Conservation (phyloP, 805 yeast genomes). For the Wickerhamomyces ciferrii region DNA sequence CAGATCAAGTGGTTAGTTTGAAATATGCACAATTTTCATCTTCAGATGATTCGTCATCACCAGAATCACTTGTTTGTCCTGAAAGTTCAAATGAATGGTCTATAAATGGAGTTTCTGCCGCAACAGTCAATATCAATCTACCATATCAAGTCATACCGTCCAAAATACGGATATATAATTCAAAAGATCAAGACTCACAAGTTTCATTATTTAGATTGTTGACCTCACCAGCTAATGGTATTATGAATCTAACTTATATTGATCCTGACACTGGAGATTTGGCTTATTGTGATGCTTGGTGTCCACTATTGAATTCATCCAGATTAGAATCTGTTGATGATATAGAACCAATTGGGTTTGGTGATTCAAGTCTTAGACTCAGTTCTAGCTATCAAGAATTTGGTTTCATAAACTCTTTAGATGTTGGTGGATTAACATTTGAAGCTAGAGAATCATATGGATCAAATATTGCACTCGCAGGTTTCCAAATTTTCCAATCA, state of each 20-base stretch:
- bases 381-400: conserved; percentile 66
- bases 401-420: conserved; percentile 65
- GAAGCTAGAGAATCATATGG: conserved; percentile 70
- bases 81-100: conserved; percentile 46
- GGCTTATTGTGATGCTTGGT: conserved; percentile 77
- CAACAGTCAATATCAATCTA: conserved; percentile 60
- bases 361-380: conserved; percentile 31
- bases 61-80: conserved; percentile 44
- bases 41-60: conserved; percentile 28
- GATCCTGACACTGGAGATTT: conserved; percentile 64
- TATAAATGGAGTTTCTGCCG: conserved; percentile 40
- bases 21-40: conserved; percentile 48
- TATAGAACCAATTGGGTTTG: conserved; percentile 15
- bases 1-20: conserved; percentile 59
- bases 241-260: conserved; percentile 84
- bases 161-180: conserved; percentile 66
- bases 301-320: conserved; percentile 56
- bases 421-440: conserved; percentile 55
- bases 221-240: conserved; percentile 77
- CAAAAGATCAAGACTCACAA: conserved; percentile 37
- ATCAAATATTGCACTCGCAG: conserved; percentile 57
- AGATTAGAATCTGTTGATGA: conserved; percentile 22
- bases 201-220: conserved; percentile 64
- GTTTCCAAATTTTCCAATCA: conserved; percentile 63
- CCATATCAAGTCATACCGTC: conserved; percentile 60